These are phyloP conservation scores for Eucalyptus microcorys DNA, from an alignment of 345 rosid species.

Conservation along the genomic window DNA sequence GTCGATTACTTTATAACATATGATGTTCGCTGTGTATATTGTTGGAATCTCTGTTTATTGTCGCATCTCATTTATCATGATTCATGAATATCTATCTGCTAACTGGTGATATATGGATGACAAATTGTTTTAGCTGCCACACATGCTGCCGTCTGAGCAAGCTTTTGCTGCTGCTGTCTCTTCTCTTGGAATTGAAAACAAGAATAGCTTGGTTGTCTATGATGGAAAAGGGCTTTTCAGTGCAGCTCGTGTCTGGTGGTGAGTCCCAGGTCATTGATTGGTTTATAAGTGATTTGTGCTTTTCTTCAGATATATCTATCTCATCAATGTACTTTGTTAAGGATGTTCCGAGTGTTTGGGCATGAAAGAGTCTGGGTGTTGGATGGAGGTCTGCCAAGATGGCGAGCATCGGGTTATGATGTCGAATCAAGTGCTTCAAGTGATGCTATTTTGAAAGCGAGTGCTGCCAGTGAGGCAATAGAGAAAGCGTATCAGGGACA, in stretches of 20 bases:
- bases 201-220: slow-evolving; percentile 85
- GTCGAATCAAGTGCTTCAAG: slow-evolving; percentile 98
- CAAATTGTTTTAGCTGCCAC: slow-evolving; percentile 65
- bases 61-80: not conserved
- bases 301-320: not conserved
- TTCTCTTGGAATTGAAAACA: slow-evolving; percentile 86
- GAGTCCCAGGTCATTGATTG: slow-evolving; percentile 10
- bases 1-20: not conserved
- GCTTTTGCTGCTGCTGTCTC: slow-evolving; percentile 97
- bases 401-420: slow-evolving; percentile 97
- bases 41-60: not conserved
- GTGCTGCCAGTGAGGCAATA: slow-evolving; percentile 96
- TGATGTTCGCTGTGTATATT: not conserved
- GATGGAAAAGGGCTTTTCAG: slow-evolving; percentile 98
- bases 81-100: not conserved
- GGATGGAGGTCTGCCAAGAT: slow-evolving; percentile 94
- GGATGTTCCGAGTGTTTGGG: slow-evolving; percentile 98
- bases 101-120: not conserved
- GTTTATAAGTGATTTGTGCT: not conserved
- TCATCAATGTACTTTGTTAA: slow-evolving; percentile 5
- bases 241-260: slow-evolving; percentile 99
- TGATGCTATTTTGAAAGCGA: slow-evolving; percentile 88
- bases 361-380: slow-evolving; percentile 90
- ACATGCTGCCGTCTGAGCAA: slow-evolving; percentile 94
- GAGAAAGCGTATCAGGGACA: slow-evolving; percentile 90